A percentile compares a stretch with the other conserved stretches of the same genome.
Evolutionary conservation across 2,329 filamentous ascomycete species (phyloP).

Genomic region (Diplodia intermedia): DNA sequence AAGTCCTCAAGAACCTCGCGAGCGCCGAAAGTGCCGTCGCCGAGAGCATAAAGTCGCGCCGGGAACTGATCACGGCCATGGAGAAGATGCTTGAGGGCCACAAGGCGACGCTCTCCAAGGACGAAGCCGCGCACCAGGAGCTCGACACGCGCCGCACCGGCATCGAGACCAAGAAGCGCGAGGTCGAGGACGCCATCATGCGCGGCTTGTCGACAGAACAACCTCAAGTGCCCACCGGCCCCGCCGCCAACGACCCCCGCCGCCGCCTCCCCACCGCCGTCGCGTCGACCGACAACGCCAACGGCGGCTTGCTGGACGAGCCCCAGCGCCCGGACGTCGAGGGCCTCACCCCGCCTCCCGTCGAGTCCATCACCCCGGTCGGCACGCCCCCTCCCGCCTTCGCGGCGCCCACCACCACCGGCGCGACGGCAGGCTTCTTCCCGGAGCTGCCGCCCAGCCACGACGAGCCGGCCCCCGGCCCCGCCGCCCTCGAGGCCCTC

Average conservation of each 20-base stretch:
- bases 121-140: constrained; percentile 70
- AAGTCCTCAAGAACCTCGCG: constrained; percentile 86
- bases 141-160: constrained; percentile 71
- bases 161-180: constrained; percentile 82
- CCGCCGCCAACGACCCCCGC: constrained; percentile 40
- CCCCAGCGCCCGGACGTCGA: constrained; percentile 82
- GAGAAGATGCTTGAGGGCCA: constrained; percentile 83
- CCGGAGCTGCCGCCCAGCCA: constrained; percentile 19
- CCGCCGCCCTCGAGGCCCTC: constrained; percentile 8
- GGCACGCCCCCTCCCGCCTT: constrained; percentile 52
- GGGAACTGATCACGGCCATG: constrained; percentile 76
- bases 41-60: constrained; percentile 86
- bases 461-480: constrained; percentile 8
- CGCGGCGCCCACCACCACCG: constrained; percentile 50
- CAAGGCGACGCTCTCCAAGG: constrained; percentile 70
- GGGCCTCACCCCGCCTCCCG: constrained; percentile 80
- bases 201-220: constrained; percentile 71
- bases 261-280: constrained; percentile 33
- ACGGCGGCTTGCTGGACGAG: constrained; percentile 51
- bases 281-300: neutral
- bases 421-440: constrained; percentile 41
- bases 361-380: constrained; percentile 62
- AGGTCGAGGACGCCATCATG: constrained; percentile 92
- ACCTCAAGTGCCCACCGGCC: constrained; percentile 50
- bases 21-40: constrained; percentile 88